phyloP scores from a whole-genome alignment of 768 basidiomycete species.

The Podaxis sp. region DNA sequence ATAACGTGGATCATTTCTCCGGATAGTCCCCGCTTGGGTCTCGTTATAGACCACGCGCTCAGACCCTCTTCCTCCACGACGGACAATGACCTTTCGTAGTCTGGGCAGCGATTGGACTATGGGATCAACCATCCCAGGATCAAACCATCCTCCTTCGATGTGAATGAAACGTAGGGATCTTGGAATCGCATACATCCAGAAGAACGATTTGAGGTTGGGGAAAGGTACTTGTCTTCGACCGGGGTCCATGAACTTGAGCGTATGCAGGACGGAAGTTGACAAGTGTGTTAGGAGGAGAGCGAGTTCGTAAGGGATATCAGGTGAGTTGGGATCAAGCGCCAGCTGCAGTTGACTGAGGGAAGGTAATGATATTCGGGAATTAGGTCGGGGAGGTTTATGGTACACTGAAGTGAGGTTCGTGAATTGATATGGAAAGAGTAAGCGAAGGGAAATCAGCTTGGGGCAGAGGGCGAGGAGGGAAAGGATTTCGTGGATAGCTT shows the following conservation, averaged over 20 bases:
- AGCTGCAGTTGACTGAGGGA: slow-evolving; percentile 47
- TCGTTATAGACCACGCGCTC: slow-evolving; percentile 9
- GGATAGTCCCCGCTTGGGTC: slow-evolving; percentile 1
- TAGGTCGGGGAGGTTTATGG: slow-evolving; percentile 28
- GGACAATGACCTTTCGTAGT: slow-evolving; percentile 31
- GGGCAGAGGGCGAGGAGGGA: slow-evolving; percentile 55
- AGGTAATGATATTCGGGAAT: slow-evolving; percentile 39
- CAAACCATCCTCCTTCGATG: slow-evolving; percentile 48
- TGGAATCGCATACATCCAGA: slow-evolving; percentile 41
- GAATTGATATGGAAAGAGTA: slow-evolving; percentile 44
- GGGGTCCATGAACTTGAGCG: slow-evolving; percentile 48
- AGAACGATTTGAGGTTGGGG: slow-evolving; percentile 44
- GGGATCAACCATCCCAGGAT: slow-evolving; percentile 36
- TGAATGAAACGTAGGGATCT: slow-evolving; percentile 36
- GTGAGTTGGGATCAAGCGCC: slow-evolving; percentile 39
- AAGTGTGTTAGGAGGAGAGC: slow-evolving; percentile 49
- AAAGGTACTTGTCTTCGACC: slow-evolving; percentile 36
- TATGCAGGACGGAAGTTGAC: slow-evolving; percentile 44
- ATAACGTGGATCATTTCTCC: not conserved
- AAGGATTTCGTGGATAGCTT: slow-evolving; percentile 56
- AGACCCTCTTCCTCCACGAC: slow-evolving; percentile 21
- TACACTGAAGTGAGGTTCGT: slow-evolving; percentile 11
- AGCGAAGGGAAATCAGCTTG: slow-evolving; percentile 48
- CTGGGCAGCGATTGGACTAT: slow-evolving; percentile 31
- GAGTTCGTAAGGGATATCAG: slow-evolving; percentile 64